Conservation (phyloP, 1,284 basidiomycete species). For the Rhodotorula glutinis region DNA sequence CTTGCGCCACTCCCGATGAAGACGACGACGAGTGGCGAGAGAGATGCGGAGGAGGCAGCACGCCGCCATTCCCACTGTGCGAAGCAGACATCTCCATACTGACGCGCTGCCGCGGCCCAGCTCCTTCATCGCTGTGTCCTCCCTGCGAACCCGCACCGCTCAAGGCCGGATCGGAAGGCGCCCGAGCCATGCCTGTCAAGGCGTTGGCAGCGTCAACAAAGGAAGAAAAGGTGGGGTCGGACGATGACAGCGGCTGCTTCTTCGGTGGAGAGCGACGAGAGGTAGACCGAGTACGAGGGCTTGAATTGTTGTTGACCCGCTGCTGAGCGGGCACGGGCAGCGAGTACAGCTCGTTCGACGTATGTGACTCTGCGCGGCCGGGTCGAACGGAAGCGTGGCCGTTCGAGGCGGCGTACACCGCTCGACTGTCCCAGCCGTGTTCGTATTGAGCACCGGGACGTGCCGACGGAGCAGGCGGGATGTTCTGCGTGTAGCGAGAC, state of each 20-base stretch:
- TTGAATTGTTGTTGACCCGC: neutral
- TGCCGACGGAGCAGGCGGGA: neutral
- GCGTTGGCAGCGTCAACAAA: constrained; percentile 41
- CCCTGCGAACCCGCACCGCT: constrained; percentile 23
- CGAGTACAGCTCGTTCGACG: neutral
- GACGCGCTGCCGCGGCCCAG: constrained; percentile 18
- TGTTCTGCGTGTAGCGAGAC: neutral
- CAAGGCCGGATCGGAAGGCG: constrained; percentile 22
- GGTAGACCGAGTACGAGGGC: neutral
- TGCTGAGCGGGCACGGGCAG: neutral
- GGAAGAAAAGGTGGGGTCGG: constrained; percentile 34
- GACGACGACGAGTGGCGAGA: constrained; percentile 1
- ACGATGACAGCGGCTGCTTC: constrained; percentile 19
- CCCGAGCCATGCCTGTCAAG: constrained; percentile 32
- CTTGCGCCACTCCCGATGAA: neutral
- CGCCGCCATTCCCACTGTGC: neutral
- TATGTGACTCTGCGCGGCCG: neutral
- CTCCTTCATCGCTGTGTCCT: constrained; percentile 4
- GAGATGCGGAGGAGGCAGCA: too few relatives aligned
- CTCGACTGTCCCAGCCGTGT: neutral
- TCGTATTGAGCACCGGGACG: neutral
- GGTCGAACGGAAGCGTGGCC: too few relatives aligned
- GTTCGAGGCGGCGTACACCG: too few relatives aligned
- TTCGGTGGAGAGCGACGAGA: neutral
- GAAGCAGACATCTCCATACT: neutral